A percentile compares a stretch with the other conserved stretches of the same genome.
Conservation (phyloP, 164 flowering plant species). For the Dillenia turbinata region DNA sequence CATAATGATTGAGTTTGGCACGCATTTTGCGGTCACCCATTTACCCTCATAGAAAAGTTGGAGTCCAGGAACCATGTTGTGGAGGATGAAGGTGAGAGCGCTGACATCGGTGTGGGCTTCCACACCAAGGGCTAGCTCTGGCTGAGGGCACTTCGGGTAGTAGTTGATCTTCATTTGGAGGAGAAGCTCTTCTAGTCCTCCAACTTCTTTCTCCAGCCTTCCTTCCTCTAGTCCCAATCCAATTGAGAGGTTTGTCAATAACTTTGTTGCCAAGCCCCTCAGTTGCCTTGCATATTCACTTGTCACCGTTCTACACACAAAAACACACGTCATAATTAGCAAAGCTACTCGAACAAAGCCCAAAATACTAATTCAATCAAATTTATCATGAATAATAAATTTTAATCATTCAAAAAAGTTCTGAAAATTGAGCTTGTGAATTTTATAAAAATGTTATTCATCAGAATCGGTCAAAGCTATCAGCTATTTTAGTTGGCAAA, state of each 20-base stretch:
- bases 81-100: conserved; percentile 85
- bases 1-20: conserved; percentile 79
- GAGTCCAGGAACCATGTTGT: conserved; percentile 97
- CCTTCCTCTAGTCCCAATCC: conserved; percentile 78
- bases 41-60: conserved; percentile 60
- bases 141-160: conserved; percentile 96
- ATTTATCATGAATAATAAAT: too few relatives aligned
- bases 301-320: conserved; percentile 51
- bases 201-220: conserved; percentile 74
- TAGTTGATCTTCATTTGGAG: conserved; percentile 89
- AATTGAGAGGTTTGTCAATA: conserved; percentile 51
- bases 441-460: too few relatives aligned
- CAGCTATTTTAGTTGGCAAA: too few relatives aligned
- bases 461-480: too few relatives aligned
- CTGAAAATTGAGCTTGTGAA: too few relatives aligned
- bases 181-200: conserved; percentile 70
- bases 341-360: too few relatives aligned
- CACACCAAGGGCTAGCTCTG: conserved; percentile 88
- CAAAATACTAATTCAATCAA: too few relatives aligned
- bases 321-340: too few relatives aligned
- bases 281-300: conserved; percentile 57
- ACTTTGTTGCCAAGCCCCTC: conserved; percentile 51
- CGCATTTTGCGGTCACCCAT: conserved; percentile 93
- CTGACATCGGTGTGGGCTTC: conserved; percentile 93
- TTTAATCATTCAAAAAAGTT: too few relatives aligned